Evolutionary conservation across 2,329 filamentous ascomycete genomes (phyloP), one percentile per base, ranked within the genome.

Genomic region (Fusarium succisae): DNA sequence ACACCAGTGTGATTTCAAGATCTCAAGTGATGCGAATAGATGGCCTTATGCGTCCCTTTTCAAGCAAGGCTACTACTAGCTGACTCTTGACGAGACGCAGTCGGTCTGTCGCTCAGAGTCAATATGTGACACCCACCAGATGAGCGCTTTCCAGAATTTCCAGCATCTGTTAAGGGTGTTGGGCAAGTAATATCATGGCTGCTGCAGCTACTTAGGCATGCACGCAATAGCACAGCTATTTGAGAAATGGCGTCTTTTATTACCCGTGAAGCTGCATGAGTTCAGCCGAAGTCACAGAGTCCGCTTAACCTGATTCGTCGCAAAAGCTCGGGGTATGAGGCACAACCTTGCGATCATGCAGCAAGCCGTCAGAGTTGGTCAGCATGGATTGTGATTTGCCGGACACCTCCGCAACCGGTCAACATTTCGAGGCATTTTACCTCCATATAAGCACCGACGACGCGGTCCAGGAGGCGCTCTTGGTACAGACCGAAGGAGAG

Each of bases 321-420:
- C 57, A 44, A 37, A 15, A 58, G 38, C 57, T 54, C 50, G 47
- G 51, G 38, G 43, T 58, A 58, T 59, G 55, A 71, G 50, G 59
- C 56, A 71, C 63, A 63, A 69, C 66, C 73, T 76, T 71, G 66
- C 70, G 69, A 76, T 76, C 63, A 76, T 76, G 73, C 73, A 74
- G 67, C 67, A 63, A 61, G 37, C 70, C 73, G 67, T 53, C 26
- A 58, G 63, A 50, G 55, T 62, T 76, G 67, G 70, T 53, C 70
- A 76, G 60, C 58, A 50, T 45, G 30, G 44, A 35, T 57, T 69
- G 41, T 57, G 43, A 76, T 76, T 76, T 74, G 73, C 59, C 48
- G 50, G 56, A 51, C 53, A 12, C 38, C 61, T 69, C 64, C 44
- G 50, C 58, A 76, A 70, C 74, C 74, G 74, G 74, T 76, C 70